Evolutionary conservation across 768 basidiomycete species (phyloP).

Genomic region (Naganishia kalamii): DNA sequence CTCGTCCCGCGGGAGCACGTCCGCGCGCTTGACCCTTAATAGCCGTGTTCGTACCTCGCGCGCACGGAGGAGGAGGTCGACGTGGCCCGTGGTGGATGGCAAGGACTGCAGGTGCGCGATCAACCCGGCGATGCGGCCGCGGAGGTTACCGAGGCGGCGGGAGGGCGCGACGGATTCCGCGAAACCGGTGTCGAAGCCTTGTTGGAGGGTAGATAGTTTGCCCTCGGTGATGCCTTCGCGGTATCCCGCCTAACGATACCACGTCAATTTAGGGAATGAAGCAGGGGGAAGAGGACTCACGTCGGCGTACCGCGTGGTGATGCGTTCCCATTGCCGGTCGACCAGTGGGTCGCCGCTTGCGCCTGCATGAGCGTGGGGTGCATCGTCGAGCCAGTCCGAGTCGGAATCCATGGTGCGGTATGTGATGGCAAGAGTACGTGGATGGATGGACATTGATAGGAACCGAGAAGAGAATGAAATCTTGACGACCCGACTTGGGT

Average conservation of each 20-base stretch:
- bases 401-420: conserved; percentile 17
- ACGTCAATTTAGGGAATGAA: neutral
- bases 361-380: conserved; percentile 16
- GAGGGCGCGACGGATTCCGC: conserved; percentile 58
- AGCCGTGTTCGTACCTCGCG: neutral
- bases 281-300: conserved; percentile 27
- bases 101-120: conserved; percentile 39
- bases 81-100: neutral
- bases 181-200: conserved; percentile 85
- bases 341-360: conserved; percentile 33
- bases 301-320: conserved; percentile 40
- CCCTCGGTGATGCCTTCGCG: conserved; percentile 93
- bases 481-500: no score
- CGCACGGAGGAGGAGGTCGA: neutral
- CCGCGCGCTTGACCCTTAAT: neutral
- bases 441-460: neutral
- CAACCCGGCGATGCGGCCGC: conserved; percentile 64
- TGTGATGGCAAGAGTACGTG: neutral
- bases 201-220: conserved; percentile 77
- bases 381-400: conserved; percentile 35
- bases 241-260: conserved; percentile 65
- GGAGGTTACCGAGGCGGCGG: conserved; percentile 66
- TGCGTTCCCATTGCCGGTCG: conserved; percentile 37
- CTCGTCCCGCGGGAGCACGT: conserved; percentile 19
- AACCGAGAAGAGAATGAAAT: neutral